Percentiles rank a stretch among this genome's conserved stretches.
phyloP scores from a whole-genome alignment of 2,329 filamentous ascomycete species.

The Arthrocladium fulminans region DNA sequence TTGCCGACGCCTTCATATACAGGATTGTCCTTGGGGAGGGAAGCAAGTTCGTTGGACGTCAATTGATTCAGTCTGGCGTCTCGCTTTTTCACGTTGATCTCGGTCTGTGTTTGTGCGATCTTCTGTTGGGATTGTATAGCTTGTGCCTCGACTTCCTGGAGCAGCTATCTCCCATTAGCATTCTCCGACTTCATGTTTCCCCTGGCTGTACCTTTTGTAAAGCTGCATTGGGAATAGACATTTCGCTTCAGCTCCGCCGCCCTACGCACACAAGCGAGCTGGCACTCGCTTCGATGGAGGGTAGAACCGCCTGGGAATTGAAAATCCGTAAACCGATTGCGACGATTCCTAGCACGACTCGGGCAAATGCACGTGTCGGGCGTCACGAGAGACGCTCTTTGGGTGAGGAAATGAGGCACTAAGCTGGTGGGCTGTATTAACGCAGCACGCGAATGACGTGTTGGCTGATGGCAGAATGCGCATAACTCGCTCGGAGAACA shows the following conservation, averaged over 20 bases:
- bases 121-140: slow-evolving; percentile 84
- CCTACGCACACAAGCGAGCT: no score
- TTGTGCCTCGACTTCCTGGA: slow-evolving; percentile 89
- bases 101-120: slow-evolving; percentile 73
- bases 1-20: slow-evolving; percentile 95
- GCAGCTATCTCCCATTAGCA: slow-evolving; percentile 50
- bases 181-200: slow-evolving; percentile 4
- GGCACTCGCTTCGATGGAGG: no score
- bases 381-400: no score
- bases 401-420: no score
- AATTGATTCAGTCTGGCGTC: slow-evolving; percentile 83
- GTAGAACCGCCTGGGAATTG: not conserved
- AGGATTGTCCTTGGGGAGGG: slow-evolving; percentile 63
- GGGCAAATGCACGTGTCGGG: no score
- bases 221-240: slow-evolving; percentile 92
- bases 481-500: no score
- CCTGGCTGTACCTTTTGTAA: slow-evolving; percentile 67
- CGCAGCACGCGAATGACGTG: no score
- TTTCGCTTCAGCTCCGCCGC: slow-evolving; percentile 43
- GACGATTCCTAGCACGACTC: no score
- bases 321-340: not conserved
- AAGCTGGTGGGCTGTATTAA: no score
- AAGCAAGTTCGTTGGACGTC: slow-evolving; percentile 73
- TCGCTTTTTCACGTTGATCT: slow-evolving; percentile 76
- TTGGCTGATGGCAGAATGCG: no score